A percentile compares a stretch with the other conserved stretches of the same genome.
These are phyloP conservation scores for Trichosporon coremiiforme DNA, from an alignment of 1,284 basidiomycete genomes.

Conservation along the genomic window DNA sequence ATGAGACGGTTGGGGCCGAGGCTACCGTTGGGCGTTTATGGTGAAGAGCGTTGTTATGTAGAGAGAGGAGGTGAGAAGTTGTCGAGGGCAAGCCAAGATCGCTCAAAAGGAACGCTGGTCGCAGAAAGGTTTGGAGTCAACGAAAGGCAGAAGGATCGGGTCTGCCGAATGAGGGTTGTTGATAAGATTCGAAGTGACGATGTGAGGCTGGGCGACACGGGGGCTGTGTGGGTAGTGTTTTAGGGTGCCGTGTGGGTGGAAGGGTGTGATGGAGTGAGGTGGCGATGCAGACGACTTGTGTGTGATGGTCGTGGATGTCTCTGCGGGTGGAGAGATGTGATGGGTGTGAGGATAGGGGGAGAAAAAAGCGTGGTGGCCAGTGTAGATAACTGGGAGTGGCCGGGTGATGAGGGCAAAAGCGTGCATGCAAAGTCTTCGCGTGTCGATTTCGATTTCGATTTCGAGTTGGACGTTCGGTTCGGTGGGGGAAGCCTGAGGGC, in stretches of 20 bases:
- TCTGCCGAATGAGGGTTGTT: neutral
- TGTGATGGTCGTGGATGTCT: neutral
- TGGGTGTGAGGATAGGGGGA: neutral
- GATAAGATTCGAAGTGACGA: neutral
- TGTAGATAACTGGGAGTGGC: constrained; percentile 1
- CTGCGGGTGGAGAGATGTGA: neutral
- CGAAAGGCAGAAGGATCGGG: neutral
- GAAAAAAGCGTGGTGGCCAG: neutral
- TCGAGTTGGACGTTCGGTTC: neutral
- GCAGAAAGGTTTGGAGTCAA: constrained; percentile 8
- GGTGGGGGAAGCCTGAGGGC: constrained; percentile 5
- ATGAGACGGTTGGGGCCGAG: neutral
- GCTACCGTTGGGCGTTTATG: constrained; percentile 11
- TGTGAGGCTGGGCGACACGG: neutral
- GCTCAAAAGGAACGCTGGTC: neutral
- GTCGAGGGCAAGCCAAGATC: neutral
- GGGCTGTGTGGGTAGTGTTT: neutral
- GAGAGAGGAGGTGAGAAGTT: neutral
- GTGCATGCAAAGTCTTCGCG: constrained; percentile 12
- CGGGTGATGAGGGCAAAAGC: no score
- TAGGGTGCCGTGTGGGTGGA: neutral
- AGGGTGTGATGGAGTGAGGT: neutral
- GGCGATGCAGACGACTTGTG: neutral
- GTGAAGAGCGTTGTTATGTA: neutral
- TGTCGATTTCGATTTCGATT: constrained; percentile 8